phyloP scores from a whole-genome alignment of 768 basidiomycete species.

The Pisolithus orientalis region DNA sequence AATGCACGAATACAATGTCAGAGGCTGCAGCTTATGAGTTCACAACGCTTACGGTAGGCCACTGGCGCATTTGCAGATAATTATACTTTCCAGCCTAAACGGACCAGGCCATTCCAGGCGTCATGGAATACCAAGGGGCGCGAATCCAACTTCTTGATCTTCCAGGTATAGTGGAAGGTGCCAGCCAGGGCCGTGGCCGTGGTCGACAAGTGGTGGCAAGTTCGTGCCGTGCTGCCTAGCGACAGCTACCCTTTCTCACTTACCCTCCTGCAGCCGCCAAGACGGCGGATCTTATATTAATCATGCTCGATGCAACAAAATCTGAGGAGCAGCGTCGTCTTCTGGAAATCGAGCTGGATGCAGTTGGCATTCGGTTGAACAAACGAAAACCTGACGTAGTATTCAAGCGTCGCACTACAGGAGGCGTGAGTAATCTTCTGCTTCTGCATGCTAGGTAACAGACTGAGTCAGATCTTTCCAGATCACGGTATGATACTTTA shows the following conservation, averaged over 20 bases:
- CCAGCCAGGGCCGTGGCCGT: constrained; percentile 84
- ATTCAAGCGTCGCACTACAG: constrained; percentile 89
- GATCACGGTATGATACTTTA: constrained; percentile 53
- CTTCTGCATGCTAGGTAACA: neutral
- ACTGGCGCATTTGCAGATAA: neutral
- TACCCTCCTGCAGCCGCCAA: constrained; percentile 52
- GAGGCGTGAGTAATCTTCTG: constrained; percentile 57
- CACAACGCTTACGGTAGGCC: constrained; percentile 72
- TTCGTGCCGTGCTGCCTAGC: constrained; percentile 22
- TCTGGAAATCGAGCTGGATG: constrained; percentile 90
- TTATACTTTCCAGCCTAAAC: neutral
- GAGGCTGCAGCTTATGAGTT: constrained; percentile 93
- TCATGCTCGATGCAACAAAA: constrained; percentile 92
- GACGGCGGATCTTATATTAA: constrained; percentile 87
- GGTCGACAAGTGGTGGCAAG: constrained; percentile 96
- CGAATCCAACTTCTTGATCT: constrained; percentile 92
- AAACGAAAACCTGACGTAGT: constrained; percentile 87
- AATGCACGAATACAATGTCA: constrained; percentile 86
- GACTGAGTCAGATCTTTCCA: constrained; percentile 20
- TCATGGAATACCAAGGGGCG: constrained; percentile 91
- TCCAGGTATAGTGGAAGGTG: constrained; percentile 93
- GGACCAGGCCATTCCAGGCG: constrained; percentile 87
- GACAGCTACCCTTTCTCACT: neutral
- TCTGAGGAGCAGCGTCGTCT: constrained; percentile 85
- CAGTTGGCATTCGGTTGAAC: constrained; percentile 94